Base-by-base conservation (phyloP, 1,284 basidiomycete genomes). In the Ustilago tritici region DNA sequence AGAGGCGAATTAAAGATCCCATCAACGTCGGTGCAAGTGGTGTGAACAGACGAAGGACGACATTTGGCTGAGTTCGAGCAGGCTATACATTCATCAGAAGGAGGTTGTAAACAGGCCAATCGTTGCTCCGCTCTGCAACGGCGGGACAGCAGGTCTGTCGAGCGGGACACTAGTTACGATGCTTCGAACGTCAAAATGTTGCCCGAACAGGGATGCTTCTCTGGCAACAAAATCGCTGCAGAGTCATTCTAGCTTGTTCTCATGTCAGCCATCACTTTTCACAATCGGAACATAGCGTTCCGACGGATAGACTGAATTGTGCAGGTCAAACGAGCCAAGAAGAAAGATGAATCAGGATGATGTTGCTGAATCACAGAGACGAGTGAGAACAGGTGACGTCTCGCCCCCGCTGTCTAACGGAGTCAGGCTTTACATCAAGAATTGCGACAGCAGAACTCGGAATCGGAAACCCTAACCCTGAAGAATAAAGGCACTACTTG, bases 291-390 rank as follows among this genome's bases (percentile, higher is more conserved):
- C 14, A 28, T 31, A 32, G 23, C 2, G 10, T 23, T 35, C 32
- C 12, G 31, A 15, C 19, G 12, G 38, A 40, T 38, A 11, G 35
- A n/a, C 10, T 14, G 12, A 17, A 40, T 32, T 38, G 17, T 23
- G 38, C 38, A 11, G 12, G 41, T 32, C 38, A 19, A 12, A 28
- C n/a, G n/a, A 46, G 55, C 36, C 38, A 17, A 40, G 36, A 32
- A 31, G 55, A 56, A 23, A 41, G 38, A 56, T 56, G 55, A 56
- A 23, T 56, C 55, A 56, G 53, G 53, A 14, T 41, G 17, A 41
- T 15, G 23, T 9, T 57, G 56, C 56, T 57, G 56, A 57, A 34
- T 57, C 56, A 57, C 41, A 31, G 15, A 10, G 43, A 28, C 35
- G 41, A 41, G 23, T 28, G 23, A 28, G 35, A 12, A 9, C 12